phyloP scores from a whole-genome alignment of 2,329 filamentous ascomycete species.

The Corinectria fuckeliana region DNA sequence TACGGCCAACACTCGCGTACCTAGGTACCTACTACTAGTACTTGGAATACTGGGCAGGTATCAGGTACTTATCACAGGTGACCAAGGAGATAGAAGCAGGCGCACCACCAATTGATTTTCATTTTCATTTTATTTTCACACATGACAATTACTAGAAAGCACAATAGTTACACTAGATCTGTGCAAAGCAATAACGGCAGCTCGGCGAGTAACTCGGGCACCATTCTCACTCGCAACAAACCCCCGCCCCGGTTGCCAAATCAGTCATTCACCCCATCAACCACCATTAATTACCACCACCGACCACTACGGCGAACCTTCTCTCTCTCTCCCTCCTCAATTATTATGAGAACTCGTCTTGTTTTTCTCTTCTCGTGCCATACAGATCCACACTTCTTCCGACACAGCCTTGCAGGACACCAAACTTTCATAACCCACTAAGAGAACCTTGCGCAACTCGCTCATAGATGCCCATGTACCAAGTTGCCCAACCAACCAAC shows the following conservation, averaged over 20 bases:
- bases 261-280: slow-evolving; percentile 12
- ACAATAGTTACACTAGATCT: too few species aligned
- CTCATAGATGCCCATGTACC: neutral
- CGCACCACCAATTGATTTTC: neutral
- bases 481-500: slow-evolving; percentile 35
- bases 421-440: slow-evolving; percentile 5
- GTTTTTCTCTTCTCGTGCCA: neutral
- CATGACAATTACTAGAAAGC: neutral
- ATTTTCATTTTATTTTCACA: too few species aligned
- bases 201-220: neutral
- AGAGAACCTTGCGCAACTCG: slow-evolving; percentile 3
- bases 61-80: too few species aligned
- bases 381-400: neutral
- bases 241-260: neutral
- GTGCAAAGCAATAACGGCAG: neutral
- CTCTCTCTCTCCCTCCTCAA: neutral
- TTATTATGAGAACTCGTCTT: neutral
- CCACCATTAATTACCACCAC: neutral
- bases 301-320: neutral
- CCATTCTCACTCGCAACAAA: neutral
- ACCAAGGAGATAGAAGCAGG: neutral
- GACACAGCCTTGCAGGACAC: neutral
- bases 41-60: too few species aligned
- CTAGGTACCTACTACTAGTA: too few species aligned
- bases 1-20: neutral